A percentile compares a stretch with the other conserved stretches of the same genome.
phyloP scores from a whole-genome alignment of 164 flowering plant species.

The Annona cherimola region DNA sequence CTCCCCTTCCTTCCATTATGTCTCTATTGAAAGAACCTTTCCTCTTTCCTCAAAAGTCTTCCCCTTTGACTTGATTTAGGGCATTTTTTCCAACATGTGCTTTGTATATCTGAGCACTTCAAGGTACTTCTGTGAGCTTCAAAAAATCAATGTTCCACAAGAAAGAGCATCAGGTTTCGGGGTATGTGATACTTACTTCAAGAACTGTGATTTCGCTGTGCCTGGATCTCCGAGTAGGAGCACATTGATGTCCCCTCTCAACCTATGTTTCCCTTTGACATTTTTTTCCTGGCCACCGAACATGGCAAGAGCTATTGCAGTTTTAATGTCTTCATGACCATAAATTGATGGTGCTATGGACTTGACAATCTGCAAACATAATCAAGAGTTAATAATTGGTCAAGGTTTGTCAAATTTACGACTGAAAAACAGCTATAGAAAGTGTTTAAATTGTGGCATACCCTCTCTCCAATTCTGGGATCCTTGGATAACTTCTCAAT shows the following conservation, averaged over 20 bases:
- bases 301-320: constrained; percentile 96
- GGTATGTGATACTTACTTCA: constrained; percentile 51
- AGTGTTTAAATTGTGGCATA: constrained; percentile 22
- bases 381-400: not conserved
- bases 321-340: constrained; percentile 98
- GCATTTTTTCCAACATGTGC: too few species aligned
- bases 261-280: constrained; percentile 86
- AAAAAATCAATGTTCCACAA: not conserved
- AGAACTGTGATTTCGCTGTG: constrained; percentile 97
- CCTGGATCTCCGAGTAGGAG: constrained; percentile 98
- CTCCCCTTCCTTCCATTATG: too few species aligned
- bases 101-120: not conserved
- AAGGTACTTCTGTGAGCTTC: not conserved
- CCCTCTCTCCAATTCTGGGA: constrained; percentile 97
- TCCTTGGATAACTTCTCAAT: constrained; percentile 91
- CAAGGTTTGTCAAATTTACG: not conserved
- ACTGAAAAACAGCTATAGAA: not conserved
- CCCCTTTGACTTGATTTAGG: too few species aligned
- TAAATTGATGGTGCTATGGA: constrained; percentile 98
- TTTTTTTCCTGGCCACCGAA: constrained; percentile 99
- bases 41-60: too few species aligned
- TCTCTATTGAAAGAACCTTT: too few species aligned
- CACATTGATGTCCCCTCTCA: constrained; percentile 94
- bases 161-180: not conserved
- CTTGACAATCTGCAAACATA: constrained; percentile 62